A percentile compares a stretch with the other conserved stretches of the same genome.
Evolutionary conservation across 352 stramenopile genomes (phyloP).

Genomic region (Phytopythium litorale): DNA sequence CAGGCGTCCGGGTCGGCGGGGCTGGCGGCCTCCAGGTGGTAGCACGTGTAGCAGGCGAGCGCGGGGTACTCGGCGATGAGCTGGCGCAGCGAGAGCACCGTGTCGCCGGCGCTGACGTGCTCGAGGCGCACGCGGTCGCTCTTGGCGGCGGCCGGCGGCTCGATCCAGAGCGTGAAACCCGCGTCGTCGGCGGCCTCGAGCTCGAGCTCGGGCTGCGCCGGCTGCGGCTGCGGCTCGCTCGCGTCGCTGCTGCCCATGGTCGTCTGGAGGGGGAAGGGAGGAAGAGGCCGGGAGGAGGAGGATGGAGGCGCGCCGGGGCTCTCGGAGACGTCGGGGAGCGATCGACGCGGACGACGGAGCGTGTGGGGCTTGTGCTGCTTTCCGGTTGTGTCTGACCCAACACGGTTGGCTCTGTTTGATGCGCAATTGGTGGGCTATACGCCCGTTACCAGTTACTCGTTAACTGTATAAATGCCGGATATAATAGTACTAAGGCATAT

Average conservation of each 20-base stretch:
- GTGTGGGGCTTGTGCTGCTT: no score
- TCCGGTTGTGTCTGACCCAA: no score
- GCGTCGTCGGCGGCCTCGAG: slow-evolving; percentile 32
- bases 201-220: slow-evolving; percentile 2
- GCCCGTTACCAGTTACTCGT: no score
- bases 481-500: no score
- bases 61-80: slow-evolving; percentile 78
- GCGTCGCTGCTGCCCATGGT: slow-evolving; percentile 31
- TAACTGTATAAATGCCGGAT: no score
- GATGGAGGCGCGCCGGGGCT: not conserved
- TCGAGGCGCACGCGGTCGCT: slow-evolving; percentile 50
- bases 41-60: slow-evolving; percentile 85
- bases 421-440: no score
- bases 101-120: slow-evolving; percentile 69
- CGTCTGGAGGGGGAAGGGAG: not conserved
- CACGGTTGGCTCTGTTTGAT: no score
- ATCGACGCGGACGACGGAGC: not conserved
- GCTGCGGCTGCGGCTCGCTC: not conserved
- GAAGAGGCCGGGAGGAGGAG: not conserved
- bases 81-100: slow-evolving; percentile 78
- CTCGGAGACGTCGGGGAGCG: no score
- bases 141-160: slow-evolving; percentile 24
- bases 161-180: slow-evolving; percentile 53
- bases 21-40: slow-evolving; percentile 63
- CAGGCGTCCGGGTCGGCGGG: slow-evolving; percentile 20